These are phyloP conservation scores for Malus orientalis DNA, from an alignment of 306 rosid genomes.

Conservation along the genomic window DNA sequence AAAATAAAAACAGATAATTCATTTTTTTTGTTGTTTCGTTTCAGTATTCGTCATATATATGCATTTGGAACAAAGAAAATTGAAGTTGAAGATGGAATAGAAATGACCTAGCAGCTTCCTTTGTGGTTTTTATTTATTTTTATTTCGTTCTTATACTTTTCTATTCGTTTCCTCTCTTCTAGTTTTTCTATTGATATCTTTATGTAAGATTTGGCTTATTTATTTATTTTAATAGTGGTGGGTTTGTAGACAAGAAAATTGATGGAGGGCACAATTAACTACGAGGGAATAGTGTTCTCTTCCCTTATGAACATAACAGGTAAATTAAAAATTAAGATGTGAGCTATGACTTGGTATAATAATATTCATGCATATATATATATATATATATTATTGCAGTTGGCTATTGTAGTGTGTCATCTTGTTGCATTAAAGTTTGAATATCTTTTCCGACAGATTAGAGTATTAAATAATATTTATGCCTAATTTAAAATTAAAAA, in stretches of 20 bases:
- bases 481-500: not conserved
- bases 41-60: not conserved
- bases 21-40: not conserved
- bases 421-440: too few relatives aligned
- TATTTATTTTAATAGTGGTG: not conserved
- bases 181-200: not conserved
- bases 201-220: not conserved
- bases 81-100: not conserved
- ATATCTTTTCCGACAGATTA: too few relatives aligned
- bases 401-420: too few relatives aligned
- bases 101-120: constrained; percentile 14
- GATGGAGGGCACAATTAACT: not conserved
- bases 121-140: not conserved
- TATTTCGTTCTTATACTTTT: not conserved
- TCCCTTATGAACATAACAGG: not conserved
- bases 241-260: not conserved
- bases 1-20: not conserved
- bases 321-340: not conserved
- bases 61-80: not conserved
- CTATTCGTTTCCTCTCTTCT: not conserved
- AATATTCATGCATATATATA: too few relatives aligned
- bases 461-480: too few relatives aligned
- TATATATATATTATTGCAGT: too few relatives aligned
- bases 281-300: not conserved
- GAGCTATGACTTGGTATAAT: not conserved